Percentiles rank a stretch among this genome's conserved stretches.
phyloP scores from a whole-genome alignment of 139 green algal species.

The Ettlia oleoabundans region DNA sequence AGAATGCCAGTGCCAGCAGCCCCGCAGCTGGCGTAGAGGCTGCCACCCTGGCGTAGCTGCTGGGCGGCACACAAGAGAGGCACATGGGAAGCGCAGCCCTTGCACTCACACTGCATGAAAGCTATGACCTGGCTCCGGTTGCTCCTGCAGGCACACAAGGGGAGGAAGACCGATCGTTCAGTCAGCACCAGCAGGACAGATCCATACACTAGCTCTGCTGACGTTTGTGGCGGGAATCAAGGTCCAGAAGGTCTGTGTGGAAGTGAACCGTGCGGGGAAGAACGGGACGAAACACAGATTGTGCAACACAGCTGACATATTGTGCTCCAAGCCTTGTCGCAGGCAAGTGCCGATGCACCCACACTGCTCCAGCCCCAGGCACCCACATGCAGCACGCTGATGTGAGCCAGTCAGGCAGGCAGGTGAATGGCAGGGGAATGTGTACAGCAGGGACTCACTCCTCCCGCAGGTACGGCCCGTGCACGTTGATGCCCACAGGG shows the following conservation, averaged over 20 bases:
- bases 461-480: neutral
- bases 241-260: no score
- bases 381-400: neutral
- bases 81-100: no score
- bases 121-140: neutral
- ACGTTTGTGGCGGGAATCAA: no score
- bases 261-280: no score
- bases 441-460: neutral
- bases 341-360: neutral
- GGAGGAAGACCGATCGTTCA: neutral
- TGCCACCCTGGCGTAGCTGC: neutral
- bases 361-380: neutral
- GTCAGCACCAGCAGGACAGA: neutral
- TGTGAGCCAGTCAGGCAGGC: neutral
- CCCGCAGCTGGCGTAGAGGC: no score
- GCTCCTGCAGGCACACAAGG: neutral
- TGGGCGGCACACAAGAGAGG: neutral
- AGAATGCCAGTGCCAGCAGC: no score
- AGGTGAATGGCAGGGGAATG: neutral
- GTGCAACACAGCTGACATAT: no score
- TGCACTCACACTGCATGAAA: neutral
- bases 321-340: neutral
- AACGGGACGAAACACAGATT: no score
- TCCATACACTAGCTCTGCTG: no score
- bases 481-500: conserved; percentile 6